Conservation (phyloP, 345 rosid species). For the Syzygium jambos region DNA sequence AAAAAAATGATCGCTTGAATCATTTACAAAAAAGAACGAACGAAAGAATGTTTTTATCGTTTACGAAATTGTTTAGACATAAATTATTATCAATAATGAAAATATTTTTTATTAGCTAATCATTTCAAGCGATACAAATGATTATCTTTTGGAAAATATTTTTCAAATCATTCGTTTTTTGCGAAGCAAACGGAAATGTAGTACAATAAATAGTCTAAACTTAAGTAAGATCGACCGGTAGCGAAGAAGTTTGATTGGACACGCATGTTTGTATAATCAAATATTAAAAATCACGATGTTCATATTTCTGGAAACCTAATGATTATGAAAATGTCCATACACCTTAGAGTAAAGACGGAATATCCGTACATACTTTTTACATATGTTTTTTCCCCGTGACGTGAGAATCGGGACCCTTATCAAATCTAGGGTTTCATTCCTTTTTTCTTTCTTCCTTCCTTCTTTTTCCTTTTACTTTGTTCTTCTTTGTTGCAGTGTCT, state of each 20-base stretch:
- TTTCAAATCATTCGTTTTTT: not conserved
- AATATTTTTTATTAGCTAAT: not conserved
- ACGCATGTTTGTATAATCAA: not conserved
- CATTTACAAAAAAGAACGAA: not conserved
- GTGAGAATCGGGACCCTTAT: not conserved
- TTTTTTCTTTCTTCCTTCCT: not conserved
- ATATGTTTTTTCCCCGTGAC: not conserved
- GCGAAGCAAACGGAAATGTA: not conserved
- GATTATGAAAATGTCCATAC: not conserved
- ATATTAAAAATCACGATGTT: not conserved
- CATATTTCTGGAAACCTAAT: not conserved
- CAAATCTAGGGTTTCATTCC: not conserved
- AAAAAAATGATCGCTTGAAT: not conserved
- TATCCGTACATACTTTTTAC: not conserved
- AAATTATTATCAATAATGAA: not conserved
- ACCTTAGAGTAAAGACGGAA: not conserved
- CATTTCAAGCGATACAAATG: not conserved
- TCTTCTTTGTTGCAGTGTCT: not conserved
- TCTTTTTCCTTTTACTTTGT: not conserved
- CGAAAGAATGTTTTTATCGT: fast-evolving
- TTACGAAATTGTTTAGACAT: fast-evolving
- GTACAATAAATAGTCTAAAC: not conserved
- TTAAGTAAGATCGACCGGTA: not conserved
- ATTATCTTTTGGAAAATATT: not conserved
- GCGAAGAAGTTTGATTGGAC: not conserved